Percentiles rank a stretch among this genome's conserved stretches.
These are phyloP conservation scores for Dionaea muscipula DNA, from an alignment of 179 eudicot species.

Conservation along the genomic window DNA sequence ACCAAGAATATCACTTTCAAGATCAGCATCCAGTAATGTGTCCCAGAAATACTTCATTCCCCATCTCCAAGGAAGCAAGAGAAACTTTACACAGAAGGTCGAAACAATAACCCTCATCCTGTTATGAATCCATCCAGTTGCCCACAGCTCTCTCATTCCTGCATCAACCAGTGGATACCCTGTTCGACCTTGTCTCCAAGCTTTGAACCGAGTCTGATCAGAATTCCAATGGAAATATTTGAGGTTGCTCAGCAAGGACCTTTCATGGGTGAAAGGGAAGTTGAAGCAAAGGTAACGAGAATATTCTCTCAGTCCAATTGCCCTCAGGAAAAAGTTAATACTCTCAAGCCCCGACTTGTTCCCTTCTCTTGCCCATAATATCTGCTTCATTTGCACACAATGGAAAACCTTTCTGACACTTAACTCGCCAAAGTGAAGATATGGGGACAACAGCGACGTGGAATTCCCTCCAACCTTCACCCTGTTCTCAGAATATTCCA, in stretches of 20 bases:
- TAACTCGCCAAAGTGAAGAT: conserved; percentile 84
- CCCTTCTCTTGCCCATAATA: conserved; percentile 59
- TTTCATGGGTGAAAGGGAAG: conserved; percentile 88
- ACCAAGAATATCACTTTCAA: conserved; percentile 91
- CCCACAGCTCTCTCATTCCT: conserved; percentile 99
- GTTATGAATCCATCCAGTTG: conserved; percentile 94
- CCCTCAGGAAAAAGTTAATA: conserved; percentile 41
- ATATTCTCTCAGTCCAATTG: conserved; percentile 90
- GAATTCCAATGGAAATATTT: conserved; percentile 77
- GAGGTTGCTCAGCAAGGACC: conserved; percentile 53
- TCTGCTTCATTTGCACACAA: conserved; percentile 53
- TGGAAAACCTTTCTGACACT: conserved; percentile 76
- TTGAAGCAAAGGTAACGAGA: conserved; percentile 93
- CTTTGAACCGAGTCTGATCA: conserved; percentile 56
- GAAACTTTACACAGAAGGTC: conserved; percentile 71
- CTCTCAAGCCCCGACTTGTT: conserved; percentile 49
- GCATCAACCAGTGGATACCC: conserved; percentile 98
- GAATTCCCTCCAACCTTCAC: conserved; percentile 49
- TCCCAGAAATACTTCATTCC: conserved; percentile 99
- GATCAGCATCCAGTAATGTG: conserved; percentile 88
- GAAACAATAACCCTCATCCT: conserved; percentile 79
- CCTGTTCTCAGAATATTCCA: conserved; percentile 45
- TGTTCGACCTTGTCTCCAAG: conserved; percentile 94
- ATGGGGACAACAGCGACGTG: conserved; percentile 84
- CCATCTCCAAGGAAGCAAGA: conserved; percentile 97